phyloP scores from a whole-genome alignment of 805 yeast species.

The Monosporozyma aerobia region DNA sequence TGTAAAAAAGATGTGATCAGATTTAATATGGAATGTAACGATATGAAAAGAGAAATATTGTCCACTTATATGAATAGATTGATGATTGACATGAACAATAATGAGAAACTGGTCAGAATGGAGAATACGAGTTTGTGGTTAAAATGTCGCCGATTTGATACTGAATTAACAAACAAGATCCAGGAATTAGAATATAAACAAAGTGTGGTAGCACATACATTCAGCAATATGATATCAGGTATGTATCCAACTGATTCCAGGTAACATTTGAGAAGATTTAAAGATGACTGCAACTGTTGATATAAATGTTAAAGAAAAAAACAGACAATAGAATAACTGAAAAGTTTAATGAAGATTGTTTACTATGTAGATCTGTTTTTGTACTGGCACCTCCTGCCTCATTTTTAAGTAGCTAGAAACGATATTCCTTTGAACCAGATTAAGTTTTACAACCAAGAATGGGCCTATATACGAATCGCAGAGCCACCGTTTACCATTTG shows the following conservation, averaged over 20 bases:
- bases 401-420: too few relatives aligned
- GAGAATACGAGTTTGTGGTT: constrained; percentile 17
- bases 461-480: too few relatives aligned
- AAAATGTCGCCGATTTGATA: constrained; percentile 14
- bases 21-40: constrained; percentile 13
- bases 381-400: too few relatives aligned
- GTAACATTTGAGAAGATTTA: not conserved
- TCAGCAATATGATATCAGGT: not conserved
- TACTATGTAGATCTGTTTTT: too few relatives aligned
- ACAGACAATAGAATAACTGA: too few relatives aligned
- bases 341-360: too few relatives aligned
- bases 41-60: constrained; percentile 13
- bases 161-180: constrained; percentile 15
- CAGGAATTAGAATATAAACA: constrained; percentile 21
- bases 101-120: constrained; percentile 13
- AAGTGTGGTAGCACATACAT: constrained; percentile 5
- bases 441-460: too few relatives aligned
- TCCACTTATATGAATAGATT: constrained; percentile 12
- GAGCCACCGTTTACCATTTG: too few relatives aligned
- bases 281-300: not conserved
- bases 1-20: constrained; percentile 7
- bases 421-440: too few relatives aligned
- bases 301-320: too few relatives aligned
- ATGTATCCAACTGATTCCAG: not conserved
- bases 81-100: constrained; percentile 13